Evolutionary conservation across 2,329 filamentous ascomycete species (phyloP).

Genomic region (Pyricularia pennisetigena): DNA sequence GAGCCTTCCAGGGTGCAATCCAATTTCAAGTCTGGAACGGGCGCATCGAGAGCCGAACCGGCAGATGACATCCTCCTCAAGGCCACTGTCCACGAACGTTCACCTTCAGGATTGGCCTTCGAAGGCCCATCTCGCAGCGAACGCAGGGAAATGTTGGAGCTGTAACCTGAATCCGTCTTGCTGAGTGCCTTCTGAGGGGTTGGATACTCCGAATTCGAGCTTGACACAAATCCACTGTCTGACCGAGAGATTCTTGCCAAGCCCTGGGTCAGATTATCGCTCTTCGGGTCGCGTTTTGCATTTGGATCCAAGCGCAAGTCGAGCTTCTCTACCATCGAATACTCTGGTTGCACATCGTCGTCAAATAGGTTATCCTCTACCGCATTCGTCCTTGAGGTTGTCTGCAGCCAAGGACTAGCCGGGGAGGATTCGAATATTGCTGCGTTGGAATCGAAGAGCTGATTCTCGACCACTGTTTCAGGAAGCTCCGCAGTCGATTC

Average conservation of each 20-base stretch:
- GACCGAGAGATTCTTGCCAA: slow-evolving; percentile 20
- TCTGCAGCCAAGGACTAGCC: slow-evolving; percentile 24
- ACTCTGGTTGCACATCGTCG: slow-evolving; percentile 23
- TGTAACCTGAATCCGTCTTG: slow-evolving; percentile 52
- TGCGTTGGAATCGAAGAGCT: neutral
- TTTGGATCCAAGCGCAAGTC: slow-evolving; percentile 31
- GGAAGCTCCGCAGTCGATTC: neutral
- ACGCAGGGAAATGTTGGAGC: slow-evolving; percentile 47
- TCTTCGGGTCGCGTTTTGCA: slow-evolving; percentile 25
- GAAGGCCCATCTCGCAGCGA: slow-evolving; percentile 30
- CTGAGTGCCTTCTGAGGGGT: slow-evolving; percentile 33
- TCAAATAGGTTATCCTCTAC: slow-evolving; percentile 38
- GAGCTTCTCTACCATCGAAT: slow-evolving; percentile 24
- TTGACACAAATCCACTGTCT: slow-evolving; percentile 41
- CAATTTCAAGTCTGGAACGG: neutral
- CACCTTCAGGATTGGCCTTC: neutral
- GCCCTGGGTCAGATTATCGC: slow-evolving; percentile 5
- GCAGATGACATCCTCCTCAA: neutral
- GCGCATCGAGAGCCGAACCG: neutral
- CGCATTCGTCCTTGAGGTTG: slow-evolving; percentile 37
- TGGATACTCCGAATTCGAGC: slow-evolving; percentile 26
- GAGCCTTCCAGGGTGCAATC: neutral
- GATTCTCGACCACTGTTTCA: neutral
- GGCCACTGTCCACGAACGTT: neutral
- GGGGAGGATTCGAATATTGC: slow-evolving; percentile 18